These are phyloP conservation scores for Ilyonectria sp. DNA, from an alignment of 2,329 filamentous ascomycete species.

Conservation along the genomic window DNA sequence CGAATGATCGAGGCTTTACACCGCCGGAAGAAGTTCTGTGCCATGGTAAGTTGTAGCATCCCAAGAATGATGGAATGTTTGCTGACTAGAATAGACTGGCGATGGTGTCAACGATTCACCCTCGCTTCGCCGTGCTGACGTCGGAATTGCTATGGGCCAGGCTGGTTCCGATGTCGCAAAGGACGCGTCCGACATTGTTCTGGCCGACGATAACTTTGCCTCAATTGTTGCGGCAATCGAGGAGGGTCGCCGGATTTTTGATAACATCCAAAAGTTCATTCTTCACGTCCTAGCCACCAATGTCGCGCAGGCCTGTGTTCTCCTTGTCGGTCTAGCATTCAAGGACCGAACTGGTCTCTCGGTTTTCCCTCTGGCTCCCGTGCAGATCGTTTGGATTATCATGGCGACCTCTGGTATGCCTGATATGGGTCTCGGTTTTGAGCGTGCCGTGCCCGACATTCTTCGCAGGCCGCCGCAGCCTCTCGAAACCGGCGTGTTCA, in stretches of 20 bases:
- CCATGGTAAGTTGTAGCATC: constrained; percentile 65
- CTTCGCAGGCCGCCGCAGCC: constrained; percentile 78
- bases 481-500: constrained; percentile 75
- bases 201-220: constrained; percentile 83
- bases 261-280: constrained; percentile 84
- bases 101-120: constrained; percentile 84
- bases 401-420: constrained; percentile 84
- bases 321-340: constrained; percentile 81
- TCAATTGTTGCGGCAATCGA: constrained; percentile 80
- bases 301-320: constrained; percentile 78
- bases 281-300: constrained; percentile 80
- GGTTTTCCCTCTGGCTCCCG: constrained; percentile 80
- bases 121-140: constrained; percentile 78
- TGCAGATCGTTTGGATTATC: constrained; percentile 87
- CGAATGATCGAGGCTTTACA: constrained; percentile 83
- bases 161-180: constrained; percentile 77
- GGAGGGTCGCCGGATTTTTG: constrained; percentile 80
- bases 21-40: constrained; percentile 74
- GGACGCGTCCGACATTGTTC: constrained; percentile 75
- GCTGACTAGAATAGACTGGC: constrained; percentile 64
- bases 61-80: background rate
- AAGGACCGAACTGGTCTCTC: constrained; percentile 76
- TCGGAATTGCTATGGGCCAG: constrained; percentile 79
- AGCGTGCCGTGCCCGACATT: constrained; percentile 78
- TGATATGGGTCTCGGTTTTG: constrained; percentile 84